These are phyloP conservation scores for Marasmius fiardii DNA, from an alignment of 1,284 basidiomycete species.

Conservation along the genomic window DNA sequence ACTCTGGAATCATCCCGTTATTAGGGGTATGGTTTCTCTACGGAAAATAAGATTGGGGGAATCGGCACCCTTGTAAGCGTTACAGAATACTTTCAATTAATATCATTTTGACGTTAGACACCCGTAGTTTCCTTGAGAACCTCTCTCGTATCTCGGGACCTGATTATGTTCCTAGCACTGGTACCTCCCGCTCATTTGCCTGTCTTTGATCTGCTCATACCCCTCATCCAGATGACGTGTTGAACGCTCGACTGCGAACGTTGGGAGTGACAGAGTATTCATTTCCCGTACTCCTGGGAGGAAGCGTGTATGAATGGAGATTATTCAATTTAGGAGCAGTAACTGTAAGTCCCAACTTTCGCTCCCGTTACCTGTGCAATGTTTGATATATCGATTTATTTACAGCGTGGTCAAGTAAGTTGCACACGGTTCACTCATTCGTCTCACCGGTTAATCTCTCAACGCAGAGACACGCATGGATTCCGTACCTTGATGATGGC, in stretches of 20 bases:
- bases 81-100: not conserved
- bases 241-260: conserved; percentile 75
- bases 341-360: conserved; percentile 41
- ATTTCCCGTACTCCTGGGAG: conserved; percentile 63
- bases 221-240: conserved; percentile 52
- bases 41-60: conserved; percentile 70
- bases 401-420: conserved; percentile 29
- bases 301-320: conserved; percentile 64
- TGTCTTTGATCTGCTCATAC: not conserved
- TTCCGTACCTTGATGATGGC: conserved; percentile 82
- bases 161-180: conserved; percentile 68
- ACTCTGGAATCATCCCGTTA: conserved; percentile 68
- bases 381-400: conserved; percentile 14
- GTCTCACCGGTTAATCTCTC: conserved; percentile 11
- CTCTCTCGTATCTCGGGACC: conserved; percentile 61
- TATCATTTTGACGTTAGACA: not conserved
- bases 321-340: conserved; percentile 81
- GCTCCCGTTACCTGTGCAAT: conserved; percentile 18
- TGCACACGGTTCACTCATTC: not conserved
- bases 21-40: conserved; percentile 49
- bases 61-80: conserved; percentile 66
- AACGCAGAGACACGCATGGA: conserved; percentile 71
- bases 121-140: conserved; percentile 60
- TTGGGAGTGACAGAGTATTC: conserved; percentile 74
- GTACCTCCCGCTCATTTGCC: conserved; percentile 30